These are phyloP conservation scores for Aphanomyces astaci DNA, from an alignment of 352 stramenopile species.

Conservation along the genomic window DNA sequence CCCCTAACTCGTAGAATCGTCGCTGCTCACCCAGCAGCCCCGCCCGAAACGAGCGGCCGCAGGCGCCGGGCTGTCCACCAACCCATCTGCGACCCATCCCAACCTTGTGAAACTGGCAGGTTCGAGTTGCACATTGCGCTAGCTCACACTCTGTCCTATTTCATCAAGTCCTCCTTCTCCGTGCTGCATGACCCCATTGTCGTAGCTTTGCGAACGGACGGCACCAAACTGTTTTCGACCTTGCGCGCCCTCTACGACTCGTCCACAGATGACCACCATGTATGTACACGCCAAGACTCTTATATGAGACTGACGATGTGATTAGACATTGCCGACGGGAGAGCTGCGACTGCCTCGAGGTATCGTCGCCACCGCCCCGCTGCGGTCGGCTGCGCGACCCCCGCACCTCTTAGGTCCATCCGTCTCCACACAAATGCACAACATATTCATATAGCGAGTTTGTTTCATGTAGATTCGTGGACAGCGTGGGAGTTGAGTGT, in stretches of 20 bases:
- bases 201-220: neutral
- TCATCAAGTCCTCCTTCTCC: too few relatives aligned
- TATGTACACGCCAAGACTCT: neutral
- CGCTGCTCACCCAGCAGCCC: neutral
- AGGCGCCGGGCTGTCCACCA: neutral
- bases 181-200: too few relatives aligned
- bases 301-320: neutral
- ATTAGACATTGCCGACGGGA: neutral
- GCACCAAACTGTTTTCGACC: slow-evolving; percentile 40
- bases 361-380: slow-evolving; percentile 31
- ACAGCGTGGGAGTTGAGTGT: slow-evolving; percentile 68
- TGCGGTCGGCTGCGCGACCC: slow-evolving; percentile 42
- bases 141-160: too few relatives aligned
- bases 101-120: neutral
- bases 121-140: slow-evolving; percentile 18
- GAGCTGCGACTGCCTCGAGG: neutral
- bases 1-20: slow-evolving; percentile 7
- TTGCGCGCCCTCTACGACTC: slow-evolving; percentile 45
- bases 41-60: neutral
- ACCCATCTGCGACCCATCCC: neutral
- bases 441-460: neutral
- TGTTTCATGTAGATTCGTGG: slow-evolving; percentile 47
- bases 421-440: too few relatives aligned
- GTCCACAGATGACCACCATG: neutral
- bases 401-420: slow-evolving; percentile 9